Percentiles rank a stretch among this genome's conserved stretches.
phyloP scores from a whole-genome alignment of 2,329 filamentous ascomycete genomes.

The Curvularia lunata region DNA sequence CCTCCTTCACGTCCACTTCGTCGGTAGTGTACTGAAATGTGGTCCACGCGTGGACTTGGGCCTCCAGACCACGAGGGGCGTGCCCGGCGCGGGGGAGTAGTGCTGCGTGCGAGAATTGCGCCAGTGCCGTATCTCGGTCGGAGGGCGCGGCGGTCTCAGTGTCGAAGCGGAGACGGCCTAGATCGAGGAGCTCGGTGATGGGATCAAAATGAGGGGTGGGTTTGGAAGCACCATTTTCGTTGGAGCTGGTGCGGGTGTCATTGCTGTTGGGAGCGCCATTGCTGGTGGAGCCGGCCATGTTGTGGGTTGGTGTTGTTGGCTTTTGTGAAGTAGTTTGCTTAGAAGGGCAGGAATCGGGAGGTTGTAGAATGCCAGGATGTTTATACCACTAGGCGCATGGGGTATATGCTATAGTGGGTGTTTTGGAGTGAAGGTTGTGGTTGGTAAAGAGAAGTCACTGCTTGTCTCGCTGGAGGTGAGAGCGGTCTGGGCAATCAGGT shows the following conservation, averaged over 20 bases:
- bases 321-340: too few species aligned
- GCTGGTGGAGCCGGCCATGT: not conserved
- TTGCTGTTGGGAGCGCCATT: not conserved
- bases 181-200: slow-evolving; percentile 35
- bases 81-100: slow-evolving; percentile 30
- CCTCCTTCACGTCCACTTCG: slow-evolving; percentile 35
- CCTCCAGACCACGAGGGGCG: slow-evolving; percentile 35
- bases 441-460: too few species aligned
- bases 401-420: too few species aligned
- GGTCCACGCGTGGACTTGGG: slow-evolving; percentile 39
- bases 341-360: too few species aligned
- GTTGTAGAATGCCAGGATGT: too few species aligned
- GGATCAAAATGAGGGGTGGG: slow-evolving; percentile 1
- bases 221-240: not conserved
- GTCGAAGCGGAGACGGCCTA: slow-evolving; percentile 40
- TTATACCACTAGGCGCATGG: too few species aligned
- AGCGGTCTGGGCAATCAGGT: too few species aligned
- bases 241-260: too few species aligned
- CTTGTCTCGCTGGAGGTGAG: too few species aligned
- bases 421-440: too few species aligned
- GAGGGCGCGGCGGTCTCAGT: slow-evolving; percentile 38
- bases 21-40: slow-evolving; percentile 35
- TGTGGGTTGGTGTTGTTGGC: not conserved
- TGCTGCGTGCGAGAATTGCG: slow-evolving; percentile 6
- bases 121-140: slow-evolving; percentile 38